A percentile compares a stretch with the other conserved stretches of the same genome.
Evolutionary conservation across 2,329 filamentous ascomycete species (phyloP).

Genomic region (Mycosphaerella sp.): DNA sequence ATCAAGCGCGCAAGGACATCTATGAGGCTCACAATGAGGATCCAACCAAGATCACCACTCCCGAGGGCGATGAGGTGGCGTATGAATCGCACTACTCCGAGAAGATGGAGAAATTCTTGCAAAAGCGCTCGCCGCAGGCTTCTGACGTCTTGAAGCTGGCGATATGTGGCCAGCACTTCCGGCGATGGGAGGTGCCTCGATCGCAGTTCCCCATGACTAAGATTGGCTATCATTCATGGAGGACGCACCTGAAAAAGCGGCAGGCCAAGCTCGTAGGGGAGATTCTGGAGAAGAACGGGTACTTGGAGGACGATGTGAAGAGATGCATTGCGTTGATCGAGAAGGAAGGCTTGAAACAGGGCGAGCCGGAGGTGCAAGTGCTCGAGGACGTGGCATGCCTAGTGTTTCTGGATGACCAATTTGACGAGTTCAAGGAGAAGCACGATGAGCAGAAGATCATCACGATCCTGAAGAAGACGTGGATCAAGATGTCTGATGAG

Average conservation of each 20-base stretch:
- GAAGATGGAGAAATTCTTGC: constrained; percentile 71
- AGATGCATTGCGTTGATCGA: constrained; percentile 65
- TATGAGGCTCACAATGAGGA: constrained; percentile 66
- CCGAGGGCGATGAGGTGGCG: constrained; percentile 47
- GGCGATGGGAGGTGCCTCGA: constrained; percentile 77
- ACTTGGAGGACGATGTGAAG: constrained; percentile 48
- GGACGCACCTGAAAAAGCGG: constrained; percentile 64
- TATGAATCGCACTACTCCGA: constrained; percentile 79
- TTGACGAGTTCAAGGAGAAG: constrained; percentile 69
- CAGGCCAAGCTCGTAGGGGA: constrained; percentile 56
- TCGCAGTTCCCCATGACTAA: constrained; percentile 66
- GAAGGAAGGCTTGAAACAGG: constrained; percentile 64
- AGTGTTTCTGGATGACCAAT: constrained; percentile 81
- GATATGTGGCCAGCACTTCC: constrained; percentile 77
- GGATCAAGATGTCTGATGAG: constrained; percentile 64
- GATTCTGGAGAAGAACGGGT: constrained; percentile 50
- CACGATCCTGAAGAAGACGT: constrained; percentile 64
- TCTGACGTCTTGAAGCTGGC: constrained; percentile 65
- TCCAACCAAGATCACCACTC: constrained; percentile 50
- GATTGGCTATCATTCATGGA: constrained; percentile 73
- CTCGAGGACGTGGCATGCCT: constrained; percentile 82
- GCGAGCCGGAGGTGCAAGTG: constrained; percentile 61
- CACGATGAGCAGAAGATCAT: constrained; percentile 74
- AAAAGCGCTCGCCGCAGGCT: constrained; percentile 53
- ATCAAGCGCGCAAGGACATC: constrained; percentile 55